Percentiles rank a stretch among this genome's conserved stretches.
phyloP scores from a whole-genome alignment of 257 asterid species.

The Paulownia fortunei region DNA sequence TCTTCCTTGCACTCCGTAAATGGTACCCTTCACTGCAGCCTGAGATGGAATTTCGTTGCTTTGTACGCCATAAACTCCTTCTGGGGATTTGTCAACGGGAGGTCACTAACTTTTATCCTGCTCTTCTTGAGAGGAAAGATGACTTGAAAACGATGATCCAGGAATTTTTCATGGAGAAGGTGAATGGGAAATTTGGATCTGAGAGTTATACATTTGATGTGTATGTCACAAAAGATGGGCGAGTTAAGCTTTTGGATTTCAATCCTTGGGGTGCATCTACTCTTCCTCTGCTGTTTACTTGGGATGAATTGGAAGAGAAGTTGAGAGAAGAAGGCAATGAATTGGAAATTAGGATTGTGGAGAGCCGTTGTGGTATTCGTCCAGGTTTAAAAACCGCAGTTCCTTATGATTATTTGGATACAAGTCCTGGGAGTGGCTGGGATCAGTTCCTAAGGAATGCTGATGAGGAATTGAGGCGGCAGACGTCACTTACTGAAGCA shows the following conservation, averaged over 20 bases:
- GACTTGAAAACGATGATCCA: slow-evolving; percentile 45
- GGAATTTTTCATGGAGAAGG: slow-evolving; percentile 47
- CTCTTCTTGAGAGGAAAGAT: slow-evolving; percentile 54
- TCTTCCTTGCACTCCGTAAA: slow-evolving; percentile 82
- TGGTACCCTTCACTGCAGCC: slow-evolving; percentile 79
- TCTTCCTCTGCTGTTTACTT: slow-evolving; percentile 68
- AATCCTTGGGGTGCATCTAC: slow-evolving; percentile 93
- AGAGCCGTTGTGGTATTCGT: slow-evolving; percentile 67
- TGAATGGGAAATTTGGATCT: slow-evolving; percentile 58
- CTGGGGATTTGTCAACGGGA: slow-evolving; percentile 84
- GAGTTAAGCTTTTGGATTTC: slow-evolving; percentile 87
- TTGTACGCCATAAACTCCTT: slow-evolving; percentile 50
- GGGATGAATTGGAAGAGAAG: slow-evolving; percentile 82
- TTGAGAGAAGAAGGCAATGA: slow-evolving; percentile 33
- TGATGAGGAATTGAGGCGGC: slow-evolving; percentile 56
- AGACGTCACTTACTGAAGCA: slow-evolving; percentile 43
- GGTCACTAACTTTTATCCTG: slow-evolving; percentile 82
- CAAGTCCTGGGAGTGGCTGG: slow-evolving; percentile 90
- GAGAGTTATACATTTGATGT: slow-evolving; percentile 75
- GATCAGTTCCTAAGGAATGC: slow-evolving; percentile 76
- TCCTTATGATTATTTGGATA: slow-evolving; percentile 87
- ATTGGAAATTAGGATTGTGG: slow-evolving; percentile 70
- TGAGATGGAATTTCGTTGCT: slow-evolving; percentile 94
- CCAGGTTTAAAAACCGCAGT: slow-evolving; percentile 91
- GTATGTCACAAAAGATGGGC: slow-evolving; percentile 64